Evolutionary conservation across 805 yeast genomes (phyloP), one percentile per base, ranked within the genome.

Genomic region (Grigorovia jiainica): DNA sequence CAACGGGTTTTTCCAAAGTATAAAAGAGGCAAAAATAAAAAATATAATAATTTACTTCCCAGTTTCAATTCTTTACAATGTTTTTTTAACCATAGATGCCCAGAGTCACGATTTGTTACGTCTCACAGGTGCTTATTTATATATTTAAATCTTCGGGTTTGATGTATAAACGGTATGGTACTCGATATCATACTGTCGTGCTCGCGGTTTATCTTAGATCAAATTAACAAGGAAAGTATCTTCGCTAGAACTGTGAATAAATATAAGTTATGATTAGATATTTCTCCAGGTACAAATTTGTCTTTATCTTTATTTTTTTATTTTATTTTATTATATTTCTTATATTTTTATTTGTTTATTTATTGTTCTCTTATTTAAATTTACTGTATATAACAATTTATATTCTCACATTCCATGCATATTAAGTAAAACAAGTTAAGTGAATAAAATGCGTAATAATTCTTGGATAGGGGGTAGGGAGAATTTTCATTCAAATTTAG

Each of bases 151-250:
- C n/a, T n/a, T n/a, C n/a, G n/a, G n/a, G n/a, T n/a, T n/a, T n/a
- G n/a, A 13, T 17, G 17, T 36, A 27, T 11, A 25, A 45, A 47
- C 52, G 48, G 48, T 45, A 41, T 38, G 44, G 43, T 43, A 48
- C 48, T 47, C 33, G 48, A 33, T 46, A 36, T 43, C 46, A 41
- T 44, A 44, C 47, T 67, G 73, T 74, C 85, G 95, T 84, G 95
- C 95, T 84, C 89, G 92, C 92, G 92, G 83, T 67, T 68, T 84
- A 54, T 83, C 92, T 82, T 73, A 84, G 89, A 84, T 65, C 43
- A 66, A 76, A 54, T 54, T 36, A 44, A 35, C 39, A 43, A 46
- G 46, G 49, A 46, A 42, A 38, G 50, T 47, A 54, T 49, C 56
- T 50, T 38, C 49, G 43, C 56, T 51, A 64, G 54, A 48, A 49